A percentile compares a stretch with the other conserved stretches of the same genome.
Conservation (phyloP, 495 filamentous ascomycete genomes). For the Hyphodiscus hymeniophilus region DNA sequence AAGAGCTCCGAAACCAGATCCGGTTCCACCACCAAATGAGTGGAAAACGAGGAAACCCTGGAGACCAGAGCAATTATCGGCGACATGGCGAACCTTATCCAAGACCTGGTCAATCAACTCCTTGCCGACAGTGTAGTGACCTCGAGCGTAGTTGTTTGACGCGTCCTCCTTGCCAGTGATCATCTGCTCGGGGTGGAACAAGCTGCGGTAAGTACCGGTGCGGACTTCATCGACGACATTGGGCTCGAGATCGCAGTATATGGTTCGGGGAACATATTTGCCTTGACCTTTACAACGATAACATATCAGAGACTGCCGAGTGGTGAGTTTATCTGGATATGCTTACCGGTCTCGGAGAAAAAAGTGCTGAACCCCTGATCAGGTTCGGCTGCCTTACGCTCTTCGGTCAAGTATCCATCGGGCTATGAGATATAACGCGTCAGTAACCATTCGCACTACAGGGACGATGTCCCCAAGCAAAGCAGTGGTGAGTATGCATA, state of each 20-base stretch:
- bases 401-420: slow-evolving; percentile 97
- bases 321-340: neutral
- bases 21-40: slow-evolving; percentile 98
- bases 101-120: slow-evolving; percentile 96
- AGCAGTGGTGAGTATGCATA: slow-evolving; percentile 36
- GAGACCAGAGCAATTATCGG: slow-evolving; percentile 94
- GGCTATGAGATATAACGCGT: slow-evolving; percentile 52
- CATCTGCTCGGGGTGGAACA: slow-evolving; percentile 99
- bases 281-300: slow-evolving; percentile 57
- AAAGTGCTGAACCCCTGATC: slow-evolving; percentile 99
- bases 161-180: slow-evolving; percentile 99
- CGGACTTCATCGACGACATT: slow-evolving; percentile 99
- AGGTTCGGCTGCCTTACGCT: slow-evolving; percentile 84
- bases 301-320: slow-evolving; percentile 6
- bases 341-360: slow-evolving; percentile 97
- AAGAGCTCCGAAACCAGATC: slow-evolving; percentile 95
- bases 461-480: slow-evolving; percentile 3
- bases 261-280: slow-evolving; percentile 97
- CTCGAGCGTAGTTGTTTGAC: slow-evolving; percentile 98
- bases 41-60: slow-evolving; percentile 99
- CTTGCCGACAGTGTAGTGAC: slow-evolving; percentile 98
- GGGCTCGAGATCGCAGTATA: slow-evolving; percentile 99
- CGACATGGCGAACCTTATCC: slow-evolving; percentile 91
- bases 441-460: slow-evolving; percentile 24
- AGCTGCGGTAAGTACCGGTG: slow-evolving; percentile 87